Base-by-base conservation (phyloP, 2,329 filamentous ascomycete genomes). In the Dactylellina sp. region DNA sequence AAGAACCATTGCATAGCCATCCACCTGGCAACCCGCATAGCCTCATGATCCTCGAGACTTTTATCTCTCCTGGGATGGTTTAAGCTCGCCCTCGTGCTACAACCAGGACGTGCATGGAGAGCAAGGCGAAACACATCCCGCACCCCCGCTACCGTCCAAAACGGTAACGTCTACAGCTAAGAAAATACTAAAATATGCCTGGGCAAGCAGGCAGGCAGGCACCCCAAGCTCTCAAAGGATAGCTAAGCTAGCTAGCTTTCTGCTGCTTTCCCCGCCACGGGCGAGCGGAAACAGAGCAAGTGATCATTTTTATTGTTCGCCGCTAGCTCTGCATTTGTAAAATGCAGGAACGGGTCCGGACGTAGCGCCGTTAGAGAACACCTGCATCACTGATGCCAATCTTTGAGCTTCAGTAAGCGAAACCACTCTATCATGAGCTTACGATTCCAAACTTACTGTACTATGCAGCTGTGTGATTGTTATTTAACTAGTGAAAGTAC, bases 301-400 rank as follows among this genome's bases (percentile, higher is more conserved):
- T 64, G 47, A 49, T 18, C 59, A 52, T 3, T 5, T 25, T 49
- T 53, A 12, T n/a, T n/a, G 14, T n/a, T n/a, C 20, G 20, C 5
- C n/a, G n/a, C n/a, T n/a, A n/a, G n/a, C n/a, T n/a, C n/a, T n/a
- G n/a, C n/a, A n/a, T 22, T n/a, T 28, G 12, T 11, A 50, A 60
- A 59, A 68, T 68, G 63, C 63, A 68, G 63, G 63, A 68, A 68
- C 63, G 63, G 63, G 63, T 68, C 53, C 11, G 44, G 52, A 68
- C 63, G 63, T 68, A 68, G 46, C 63, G 63, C 63, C 53, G 39
- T 64, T 55, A 55, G 25, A 64, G 49, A 64, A 59, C 24, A 52
- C 18, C 42, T 53, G 16, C 7, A 20, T 60, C 35, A 25, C 59
- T n/a, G n/a, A 20, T 35, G 1, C 14, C 16, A 37, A 12, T 53